These are phyloP conservation scores for Delphinella strobiligena DNA, from an alignment of 2,329 filamentous ascomycete genomes.

Conservation along the genomic window DNA sequence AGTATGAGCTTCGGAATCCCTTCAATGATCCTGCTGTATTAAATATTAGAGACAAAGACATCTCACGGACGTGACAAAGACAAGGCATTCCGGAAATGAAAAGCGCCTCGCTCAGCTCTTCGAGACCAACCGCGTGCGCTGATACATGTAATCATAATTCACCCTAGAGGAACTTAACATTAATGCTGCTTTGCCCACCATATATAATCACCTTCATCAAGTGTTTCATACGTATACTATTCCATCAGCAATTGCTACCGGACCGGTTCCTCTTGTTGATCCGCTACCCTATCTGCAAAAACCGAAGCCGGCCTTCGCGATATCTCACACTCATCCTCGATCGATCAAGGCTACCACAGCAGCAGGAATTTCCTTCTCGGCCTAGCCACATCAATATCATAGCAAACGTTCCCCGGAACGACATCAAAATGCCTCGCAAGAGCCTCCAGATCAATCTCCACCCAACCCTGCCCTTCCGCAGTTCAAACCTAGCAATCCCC, in stretches of 20 bases:
- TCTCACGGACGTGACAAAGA: not conserved
- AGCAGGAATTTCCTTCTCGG: not conserved
- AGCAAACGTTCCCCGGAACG: not conserved
- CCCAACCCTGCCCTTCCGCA: slow-evolving; percentile 27
- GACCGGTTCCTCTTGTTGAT: no score
- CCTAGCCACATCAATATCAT: not conserved
- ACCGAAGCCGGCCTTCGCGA: no score
- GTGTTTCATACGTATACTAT: no score
- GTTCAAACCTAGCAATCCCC: slow-evolving; percentile 31
- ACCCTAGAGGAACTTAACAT: no score
- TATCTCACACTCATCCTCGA: no score
- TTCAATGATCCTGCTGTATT: not conserved
- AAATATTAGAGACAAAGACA: not conserved
- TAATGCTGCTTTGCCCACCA: no score
- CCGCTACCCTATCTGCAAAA: no score
- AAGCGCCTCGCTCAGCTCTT: no score
- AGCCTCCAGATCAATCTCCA: slow-evolving; percentile 17
- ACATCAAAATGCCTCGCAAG: slow-evolving; percentile 16
- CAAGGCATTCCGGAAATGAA: not conserved
- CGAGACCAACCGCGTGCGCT: no score
- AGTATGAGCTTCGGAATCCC: not conserved
- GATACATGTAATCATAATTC: no score
- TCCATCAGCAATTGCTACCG: no score
- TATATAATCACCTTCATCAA: no score
- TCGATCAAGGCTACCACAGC: not conserved